phyloP scores from a whole-genome alignment of 371 early-diverging fungal genomes.

The Rhizopus microsporus region DNA sequence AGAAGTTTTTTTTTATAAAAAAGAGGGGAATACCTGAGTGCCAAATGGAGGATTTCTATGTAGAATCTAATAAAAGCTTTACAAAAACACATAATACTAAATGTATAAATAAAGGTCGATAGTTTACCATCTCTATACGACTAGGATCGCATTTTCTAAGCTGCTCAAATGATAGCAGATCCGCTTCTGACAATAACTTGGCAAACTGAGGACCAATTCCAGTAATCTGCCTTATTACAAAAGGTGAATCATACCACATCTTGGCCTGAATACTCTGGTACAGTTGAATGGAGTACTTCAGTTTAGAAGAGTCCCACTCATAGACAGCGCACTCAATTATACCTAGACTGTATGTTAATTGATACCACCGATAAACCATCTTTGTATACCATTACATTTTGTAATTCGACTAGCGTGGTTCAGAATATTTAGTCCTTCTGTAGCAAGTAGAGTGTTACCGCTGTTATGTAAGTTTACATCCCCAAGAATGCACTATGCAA shows the following conservation, averaged over 20 bases:
- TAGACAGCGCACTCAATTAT: conserved; percentile 43
- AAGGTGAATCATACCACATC: conserved; percentile 42
- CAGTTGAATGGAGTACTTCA: conserved; percentile 38
- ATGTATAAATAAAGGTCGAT: background rate
- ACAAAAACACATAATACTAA: background rate
- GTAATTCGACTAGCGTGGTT: conserved; percentile 37
- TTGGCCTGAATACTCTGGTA: conserved; percentile 44
- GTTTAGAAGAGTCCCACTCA: conserved; percentile 21
- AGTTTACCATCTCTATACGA: conserved; percentile 43
- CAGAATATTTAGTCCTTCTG: conserved; percentile 30
- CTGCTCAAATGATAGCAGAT: conserved; percentile 38
- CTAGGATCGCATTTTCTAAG: conserved; percentile 37
- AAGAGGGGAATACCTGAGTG: conserved; percentile 25
- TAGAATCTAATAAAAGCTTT: conserved; percentile 27
- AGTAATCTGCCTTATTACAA: conserved; percentile 40
- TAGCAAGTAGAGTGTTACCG: conserved; percentile 23
- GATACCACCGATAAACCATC: background rate
- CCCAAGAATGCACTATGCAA: conserved; percentile 38
- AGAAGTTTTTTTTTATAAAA: background rate
- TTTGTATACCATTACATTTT: conserved; percentile 27
- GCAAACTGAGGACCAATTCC: conserved; percentile 43
- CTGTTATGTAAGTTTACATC: conserved; percentile 34
- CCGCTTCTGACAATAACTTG: conserved; percentile 30
- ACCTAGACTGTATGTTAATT: conserved; percentile 17
- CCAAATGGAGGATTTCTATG: conserved; percentile 58